Percentiles rank a stretch among this genome's conserved stretches.
Evolutionary conservation across 768 basidiomycete genomes (phyloP).

Genomic region (Kwoniella sp.): DNA sequence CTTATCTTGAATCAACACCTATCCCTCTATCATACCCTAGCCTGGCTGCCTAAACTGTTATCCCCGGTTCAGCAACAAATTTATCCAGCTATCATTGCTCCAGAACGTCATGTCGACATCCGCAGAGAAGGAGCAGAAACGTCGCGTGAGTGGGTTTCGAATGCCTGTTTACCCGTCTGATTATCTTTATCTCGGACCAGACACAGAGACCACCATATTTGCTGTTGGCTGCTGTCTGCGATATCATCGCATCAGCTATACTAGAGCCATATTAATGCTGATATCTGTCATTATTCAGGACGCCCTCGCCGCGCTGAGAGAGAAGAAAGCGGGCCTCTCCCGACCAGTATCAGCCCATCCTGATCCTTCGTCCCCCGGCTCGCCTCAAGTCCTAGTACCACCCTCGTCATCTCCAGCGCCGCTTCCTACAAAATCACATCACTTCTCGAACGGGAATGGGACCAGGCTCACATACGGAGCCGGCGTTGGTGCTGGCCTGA

Average conservation of each 20-base stretch:
- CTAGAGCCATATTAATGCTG: too few relatives aligned
- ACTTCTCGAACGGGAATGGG: neutral
- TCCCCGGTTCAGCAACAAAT: too few relatives aligned
- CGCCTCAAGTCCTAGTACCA: constrained; percentile 23
- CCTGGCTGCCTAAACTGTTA: too few relatives aligned
- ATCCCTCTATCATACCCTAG: too few relatives aligned
- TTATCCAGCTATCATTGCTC: too few relatives aligned
- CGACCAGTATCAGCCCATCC: constrained; percentile 2
- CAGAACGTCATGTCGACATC: constrained; percentile 16
- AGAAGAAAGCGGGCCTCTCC: constrained; percentile 15
- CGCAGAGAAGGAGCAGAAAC: constrained; percentile 28
- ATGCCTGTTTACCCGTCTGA: neutral
- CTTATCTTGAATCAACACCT: too few relatives aligned
- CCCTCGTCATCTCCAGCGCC: constrained; percentile 27
- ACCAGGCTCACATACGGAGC: constrained; percentile 4
- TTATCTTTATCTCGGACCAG: too few relatives aligned
- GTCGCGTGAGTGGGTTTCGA: constrained; percentile 25
- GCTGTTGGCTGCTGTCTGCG: too few relatives aligned
- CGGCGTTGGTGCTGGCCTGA: neutral
- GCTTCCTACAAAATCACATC: constrained; percentile 1
- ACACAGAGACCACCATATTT: too few relatives aligned
- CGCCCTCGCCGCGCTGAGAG: constrained; percentile 20
- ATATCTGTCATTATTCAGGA: constrained; percentile 4
- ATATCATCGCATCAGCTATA: too few relatives aligned
- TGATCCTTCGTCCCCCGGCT: constrained; percentile 19